Evolutionary conservation across 352 stramenopile species (phyloP).

Genomic region (Phytophthora hibernalis): DNA sequence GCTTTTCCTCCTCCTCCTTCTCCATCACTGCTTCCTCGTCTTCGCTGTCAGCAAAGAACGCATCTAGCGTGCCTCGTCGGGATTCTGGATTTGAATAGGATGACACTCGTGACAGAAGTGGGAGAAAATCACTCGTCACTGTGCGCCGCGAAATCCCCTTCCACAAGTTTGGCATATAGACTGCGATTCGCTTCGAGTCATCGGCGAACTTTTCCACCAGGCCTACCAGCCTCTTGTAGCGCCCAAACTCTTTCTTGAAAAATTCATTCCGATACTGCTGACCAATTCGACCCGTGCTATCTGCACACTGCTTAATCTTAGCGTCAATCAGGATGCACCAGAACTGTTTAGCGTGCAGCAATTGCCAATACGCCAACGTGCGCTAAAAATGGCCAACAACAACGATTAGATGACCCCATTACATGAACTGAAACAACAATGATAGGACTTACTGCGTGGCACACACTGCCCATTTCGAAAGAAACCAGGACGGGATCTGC

Average conservation of each 20-base stretch:
- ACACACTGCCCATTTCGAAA: conserved; percentile 84
- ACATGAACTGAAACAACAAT: not conserved
- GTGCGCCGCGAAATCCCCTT: conserved; percentile 57
- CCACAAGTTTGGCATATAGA: conserved; percentile 72
- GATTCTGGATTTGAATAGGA: conserved; percentile 12
- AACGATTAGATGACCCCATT: not conserved
- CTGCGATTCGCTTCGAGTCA: conserved; percentile 45
- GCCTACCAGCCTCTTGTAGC: conserved; percentile 70
- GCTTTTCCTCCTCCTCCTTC: conserved; percentile 32
- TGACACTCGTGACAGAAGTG: conserved; percentile 16
- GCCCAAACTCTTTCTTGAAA: conserved; percentile 73
- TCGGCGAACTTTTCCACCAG: conserved; percentile 76
- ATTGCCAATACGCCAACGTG: conserved; percentile 77
- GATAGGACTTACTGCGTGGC: conserved; percentile 64
- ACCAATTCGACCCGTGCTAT: conserved; percentile 57
- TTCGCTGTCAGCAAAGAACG: conserved; percentile 69
- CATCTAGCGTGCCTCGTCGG: conserved; percentile 64
- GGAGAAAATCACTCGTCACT: conserved; percentile 61
- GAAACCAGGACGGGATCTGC: conserved; percentile 33
- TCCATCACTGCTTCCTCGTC: conserved; percentile 55
- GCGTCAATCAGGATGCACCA: conserved; percentile 79
- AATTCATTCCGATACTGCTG: conserved; percentile 49
- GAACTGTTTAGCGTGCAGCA: conserved; percentile 85
- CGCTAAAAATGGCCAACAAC: conserved; percentile 44
- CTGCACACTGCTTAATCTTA: conserved; percentile 51